phyloP scores from a whole-genome alignment of 768 basidiomycete species.

The Lactarius psammicola region DNA sequence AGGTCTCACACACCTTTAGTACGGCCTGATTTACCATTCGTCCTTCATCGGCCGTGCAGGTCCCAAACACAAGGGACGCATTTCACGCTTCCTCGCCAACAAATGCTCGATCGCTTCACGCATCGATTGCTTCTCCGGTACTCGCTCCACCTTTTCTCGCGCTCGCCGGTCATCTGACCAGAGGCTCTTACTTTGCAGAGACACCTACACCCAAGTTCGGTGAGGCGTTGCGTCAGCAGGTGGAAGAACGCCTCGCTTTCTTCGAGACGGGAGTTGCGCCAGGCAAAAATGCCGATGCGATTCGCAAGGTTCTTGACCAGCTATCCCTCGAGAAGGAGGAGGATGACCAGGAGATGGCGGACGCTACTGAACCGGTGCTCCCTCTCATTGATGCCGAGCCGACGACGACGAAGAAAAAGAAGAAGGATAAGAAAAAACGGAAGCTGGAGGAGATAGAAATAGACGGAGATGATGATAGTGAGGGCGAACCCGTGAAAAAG shows the following conservation, averaged over 20 bases:
- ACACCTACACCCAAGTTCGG: constrained; percentile 91
- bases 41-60: constrained; percentile 95
- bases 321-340: constrained; percentile 68
- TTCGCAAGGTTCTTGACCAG: constrained; percentile 80
- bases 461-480: constrained; percentile 50
- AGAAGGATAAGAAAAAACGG: constrained; percentile 49
- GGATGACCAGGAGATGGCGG: constrained; percentile 45
- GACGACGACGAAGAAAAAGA: constrained; percentile 40
- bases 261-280: constrained; percentile 91
- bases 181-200: constrained; percentile 42
- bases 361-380: constrained; percentile 51
- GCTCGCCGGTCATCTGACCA: neutral
- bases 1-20: constrained; percentile 47
- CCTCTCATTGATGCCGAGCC: constrained; percentile 55
- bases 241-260: constrained; percentile 92
- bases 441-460: constrained; percentile 68
- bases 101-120: constrained; percentile 97
- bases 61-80: constrained; percentile 93
- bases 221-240: constrained; percentile 89
- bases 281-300: constrained; percentile 88
- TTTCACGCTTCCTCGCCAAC: constrained; percentile 98
- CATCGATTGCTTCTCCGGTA: constrained; percentile 92
- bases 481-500: constrained; percentile 62
- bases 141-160: neutral
- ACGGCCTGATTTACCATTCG: constrained; percentile 96